Evolutionary conservation across 345 rosid species (phyloP).

Genomic region (Passiflora organensis): DNA sequence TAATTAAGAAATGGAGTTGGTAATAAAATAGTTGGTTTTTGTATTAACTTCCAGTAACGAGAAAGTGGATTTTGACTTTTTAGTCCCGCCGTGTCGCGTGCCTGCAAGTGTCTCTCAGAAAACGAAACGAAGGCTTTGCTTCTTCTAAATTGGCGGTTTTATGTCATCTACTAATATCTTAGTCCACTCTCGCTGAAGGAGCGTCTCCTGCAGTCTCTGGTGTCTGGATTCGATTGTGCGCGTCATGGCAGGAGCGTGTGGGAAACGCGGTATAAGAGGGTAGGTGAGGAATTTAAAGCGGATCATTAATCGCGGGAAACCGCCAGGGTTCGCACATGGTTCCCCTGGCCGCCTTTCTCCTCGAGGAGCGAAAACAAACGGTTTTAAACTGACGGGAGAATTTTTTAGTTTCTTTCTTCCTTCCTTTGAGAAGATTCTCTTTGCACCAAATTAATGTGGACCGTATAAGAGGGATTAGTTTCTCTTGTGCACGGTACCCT

Average conservation of each 20-base stretch:
- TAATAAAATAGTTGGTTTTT: neutral
- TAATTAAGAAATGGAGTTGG: too few species aligned
- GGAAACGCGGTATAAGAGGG: neutral
- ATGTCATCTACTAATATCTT: too few species aligned
- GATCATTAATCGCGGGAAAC: slow-evolving; percentile 10
- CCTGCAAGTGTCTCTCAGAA: slow-evolving; percentile 5
- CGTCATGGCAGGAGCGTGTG: neutral
- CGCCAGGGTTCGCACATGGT: slow-evolving; percentile 18
- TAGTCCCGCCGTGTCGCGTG: slow-evolving; percentile 17
- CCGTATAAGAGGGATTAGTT: too few species aligned
- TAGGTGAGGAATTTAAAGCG: too few species aligned
- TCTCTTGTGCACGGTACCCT: too few species aligned
- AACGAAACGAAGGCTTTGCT: too few species aligned
- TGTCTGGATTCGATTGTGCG: too few species aligned
- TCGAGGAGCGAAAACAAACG: neutral
- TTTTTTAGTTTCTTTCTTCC: too few species aligned
- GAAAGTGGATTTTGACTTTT: slow-evolving; percentile 22
- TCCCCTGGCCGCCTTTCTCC: slow-evolving; percentile 9
- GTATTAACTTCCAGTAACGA: slow-evolving; percentile 18
- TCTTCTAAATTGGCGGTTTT: too few species aligned
- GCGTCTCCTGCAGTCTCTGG: slow-evolving; percentile 6
- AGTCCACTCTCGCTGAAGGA: neutral
- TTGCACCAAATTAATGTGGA: too few species aligned
- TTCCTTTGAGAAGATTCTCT: too few species aligned
- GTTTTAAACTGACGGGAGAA: too few species aligned